Conservation (phyloP, 306 rosid genomes). For the Casuarina cunninghamiana region DNA sequence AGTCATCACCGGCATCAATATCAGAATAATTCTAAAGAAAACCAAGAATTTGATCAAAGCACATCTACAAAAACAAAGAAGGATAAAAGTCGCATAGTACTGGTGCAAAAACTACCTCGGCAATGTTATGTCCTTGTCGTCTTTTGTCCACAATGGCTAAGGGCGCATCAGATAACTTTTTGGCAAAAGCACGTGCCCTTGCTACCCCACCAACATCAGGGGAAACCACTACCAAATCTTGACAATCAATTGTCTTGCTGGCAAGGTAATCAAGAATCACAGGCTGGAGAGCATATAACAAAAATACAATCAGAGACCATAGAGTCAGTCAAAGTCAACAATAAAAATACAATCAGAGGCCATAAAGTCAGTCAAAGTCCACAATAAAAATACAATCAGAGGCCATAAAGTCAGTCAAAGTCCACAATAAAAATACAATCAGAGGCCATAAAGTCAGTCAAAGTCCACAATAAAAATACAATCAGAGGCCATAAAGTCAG, state of each 20-base stretch:
- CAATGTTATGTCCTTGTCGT: conserved; percentile 89
- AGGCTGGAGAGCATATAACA: conserved; percentile 52
- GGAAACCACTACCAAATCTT: conserved; percentile 94
- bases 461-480: too few species aligned
- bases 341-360: too few species aligned
- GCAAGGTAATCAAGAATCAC: conserved; percentile 98
- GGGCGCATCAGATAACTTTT: conserved; percentile 94
- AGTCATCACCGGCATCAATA: not conserved
- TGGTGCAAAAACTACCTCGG: conserved; percentile 61
- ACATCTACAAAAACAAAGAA: not conserved
- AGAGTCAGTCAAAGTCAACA: not conserved
- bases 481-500: too few species aligned
- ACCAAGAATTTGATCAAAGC: not conserved
- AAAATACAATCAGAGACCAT: conserved; percentile 38
- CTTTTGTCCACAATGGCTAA: conserved; percentile 97
- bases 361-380: too few species aligned
- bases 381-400: too few species aligned
- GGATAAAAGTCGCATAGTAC: not conserved
- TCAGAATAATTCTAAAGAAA: not conserved
- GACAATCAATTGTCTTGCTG: conserved; percentile 73
- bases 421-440: too few species aligned
- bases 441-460: too few species aligned
- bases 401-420: too few species aligned
- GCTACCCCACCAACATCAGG: conserved; percentile 99
- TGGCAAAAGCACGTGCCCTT: conserved; percentile 98